Conservation (phyloP, 805 yeast genomes). For the Candida alai region DNA sequence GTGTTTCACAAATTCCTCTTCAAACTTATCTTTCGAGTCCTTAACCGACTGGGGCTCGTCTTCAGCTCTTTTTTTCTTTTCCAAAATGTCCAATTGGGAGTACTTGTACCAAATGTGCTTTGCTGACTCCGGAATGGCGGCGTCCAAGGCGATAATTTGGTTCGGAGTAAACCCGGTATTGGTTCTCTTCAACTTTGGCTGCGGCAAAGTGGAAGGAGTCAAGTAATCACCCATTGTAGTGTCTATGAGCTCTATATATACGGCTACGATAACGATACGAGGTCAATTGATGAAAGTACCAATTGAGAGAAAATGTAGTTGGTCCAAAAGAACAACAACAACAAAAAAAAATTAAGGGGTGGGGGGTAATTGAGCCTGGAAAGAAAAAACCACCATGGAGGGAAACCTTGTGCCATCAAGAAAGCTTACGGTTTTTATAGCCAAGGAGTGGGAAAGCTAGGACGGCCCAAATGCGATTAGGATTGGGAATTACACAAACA, state of each 20-base stretch:
- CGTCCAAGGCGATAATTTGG: conserved; percentile 79
- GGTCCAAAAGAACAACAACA: no score
- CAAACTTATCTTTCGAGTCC: conserved; percentile 50
- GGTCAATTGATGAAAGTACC: no score
- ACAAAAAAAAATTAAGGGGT: no score
- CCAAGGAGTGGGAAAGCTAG: no score
- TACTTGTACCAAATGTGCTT: conserved; percentile 75
- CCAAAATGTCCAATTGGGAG: conserved; percentile 40
- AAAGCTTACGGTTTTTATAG: no score
- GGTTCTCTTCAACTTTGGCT: conserved; percentile 60
- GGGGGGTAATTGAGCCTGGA: no score
- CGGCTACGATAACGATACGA: no score
- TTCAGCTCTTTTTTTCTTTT: conserved; percentile 33
- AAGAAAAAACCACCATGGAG: no score
- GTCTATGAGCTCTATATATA: conserved; percentile 2
- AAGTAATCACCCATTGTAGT: conserved; percentile 22
- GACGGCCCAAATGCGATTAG: no score
- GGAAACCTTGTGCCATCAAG: no score
- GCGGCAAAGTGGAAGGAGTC: conserved; percentile 36
- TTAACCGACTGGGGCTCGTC: conserved; percentile 12
- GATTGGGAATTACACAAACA: no score
- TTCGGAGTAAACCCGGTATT: conserved; percentile 89
- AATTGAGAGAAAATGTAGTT: no score
- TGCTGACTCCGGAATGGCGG: conserved; percentile 73
- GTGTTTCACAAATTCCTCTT: conserved; percentile 69